phyloP scores from a whole-genome alignment of 352 stramenopile genomes.

The Pilasporangium apinafurcum region DNA sequence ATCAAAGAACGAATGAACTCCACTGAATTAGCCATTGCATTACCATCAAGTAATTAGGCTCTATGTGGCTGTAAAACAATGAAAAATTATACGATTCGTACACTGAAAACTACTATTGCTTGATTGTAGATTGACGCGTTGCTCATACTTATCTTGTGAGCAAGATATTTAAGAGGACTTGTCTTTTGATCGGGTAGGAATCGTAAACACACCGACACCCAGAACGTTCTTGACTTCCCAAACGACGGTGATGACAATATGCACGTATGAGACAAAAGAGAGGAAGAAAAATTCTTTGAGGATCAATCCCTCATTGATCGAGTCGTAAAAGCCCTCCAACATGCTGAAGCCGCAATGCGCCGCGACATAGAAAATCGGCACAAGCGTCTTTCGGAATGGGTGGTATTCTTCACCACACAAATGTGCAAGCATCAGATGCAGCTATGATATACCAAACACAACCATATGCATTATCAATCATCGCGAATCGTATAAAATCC shows the following conservation, averaged over 20 bases:
- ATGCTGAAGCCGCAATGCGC: constrained; percentile 79
- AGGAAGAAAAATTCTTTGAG: constrained; percentile 88
- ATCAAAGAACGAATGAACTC: too few relatives aligned
- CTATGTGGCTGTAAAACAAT: too few relatives aligned
- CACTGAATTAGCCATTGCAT: too few relatives aligned
- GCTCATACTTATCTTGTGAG: too few relatives aligned
- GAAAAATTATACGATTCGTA: too few relatives aligned
- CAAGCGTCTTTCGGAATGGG: constrained; percentile 85
- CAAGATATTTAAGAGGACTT: constrained; percentile 21
- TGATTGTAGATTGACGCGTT: too few relatives aligned
- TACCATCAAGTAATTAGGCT: too few relatives aligned
- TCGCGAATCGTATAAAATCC: neutral
- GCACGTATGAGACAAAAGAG: constrained; percentile 74
- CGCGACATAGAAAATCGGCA: constrained; percentile 87
- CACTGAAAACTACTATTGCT: too few relatives aligned
- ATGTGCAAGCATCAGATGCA: constrained; percentile 87
- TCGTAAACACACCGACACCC: constrained; percentile 77
- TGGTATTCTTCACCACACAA: constrained; percentile 85
- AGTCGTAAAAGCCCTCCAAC: constrained; percentile 75
- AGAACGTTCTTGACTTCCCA: constrained; percentile 85
- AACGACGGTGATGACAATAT: constrained; percentile 85
- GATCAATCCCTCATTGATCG: constrained; percentile 76
- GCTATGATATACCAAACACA: constrained; percentile 14
- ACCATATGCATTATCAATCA: neutral
- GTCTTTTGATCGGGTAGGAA: constrained; percentile 20